These are phyloP conservation scores for Dactylonectria estremocensis DNA, from an alignment of 2,329 filamentous ascomycete species.

Conservation along the genomic window DNA sequence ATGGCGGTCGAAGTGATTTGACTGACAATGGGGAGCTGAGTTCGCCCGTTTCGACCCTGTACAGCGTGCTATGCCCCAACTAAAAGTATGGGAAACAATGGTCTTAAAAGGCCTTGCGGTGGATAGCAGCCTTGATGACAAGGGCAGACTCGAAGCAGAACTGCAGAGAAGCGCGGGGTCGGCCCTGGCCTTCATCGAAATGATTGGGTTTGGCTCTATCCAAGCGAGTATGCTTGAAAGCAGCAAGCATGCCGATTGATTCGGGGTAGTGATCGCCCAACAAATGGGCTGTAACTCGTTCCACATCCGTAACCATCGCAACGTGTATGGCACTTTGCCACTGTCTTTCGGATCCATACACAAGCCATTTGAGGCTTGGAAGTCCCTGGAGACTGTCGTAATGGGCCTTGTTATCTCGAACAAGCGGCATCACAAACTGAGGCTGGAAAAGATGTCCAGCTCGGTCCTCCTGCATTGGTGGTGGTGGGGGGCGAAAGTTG, in stretches of 20 bases:
- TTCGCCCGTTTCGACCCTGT: too few species aligned
- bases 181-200: constrained; percentile 29
- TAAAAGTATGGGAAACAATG: too few species aligned
- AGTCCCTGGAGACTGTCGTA: constrained; percentile 51
- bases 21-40: too few species aligned
- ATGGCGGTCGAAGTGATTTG: too few species aligned
- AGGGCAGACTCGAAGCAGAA: constrained; percentile 25
- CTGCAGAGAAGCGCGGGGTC: neutral
- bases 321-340: constrained; percentile 13
- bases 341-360: neutral
- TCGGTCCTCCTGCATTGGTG: constrained; percentile 18
- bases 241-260: neutral
- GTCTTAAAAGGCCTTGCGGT: too few species aligned
- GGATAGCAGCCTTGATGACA: neutral
- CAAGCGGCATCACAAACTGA: constrained; percentile 17
- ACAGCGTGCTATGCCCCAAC: too few species aligned
- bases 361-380: constrained; percentile 39
- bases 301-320: constrained; percentile 42
- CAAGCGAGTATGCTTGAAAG: neutral
- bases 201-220: constrained; percentile 23
- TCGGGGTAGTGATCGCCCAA: constrained; percentile 18
- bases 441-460: constrained; percentile 34
- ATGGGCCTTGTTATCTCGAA: constrained; percentile 48
- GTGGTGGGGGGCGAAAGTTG: constrained; percentile 22
- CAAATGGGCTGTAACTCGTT: constrained; percentile 26